Evolutionary conservation across 164 flowering plant genomes (phyloP).

Genomic region (Buxus sempervirens): DNA sequence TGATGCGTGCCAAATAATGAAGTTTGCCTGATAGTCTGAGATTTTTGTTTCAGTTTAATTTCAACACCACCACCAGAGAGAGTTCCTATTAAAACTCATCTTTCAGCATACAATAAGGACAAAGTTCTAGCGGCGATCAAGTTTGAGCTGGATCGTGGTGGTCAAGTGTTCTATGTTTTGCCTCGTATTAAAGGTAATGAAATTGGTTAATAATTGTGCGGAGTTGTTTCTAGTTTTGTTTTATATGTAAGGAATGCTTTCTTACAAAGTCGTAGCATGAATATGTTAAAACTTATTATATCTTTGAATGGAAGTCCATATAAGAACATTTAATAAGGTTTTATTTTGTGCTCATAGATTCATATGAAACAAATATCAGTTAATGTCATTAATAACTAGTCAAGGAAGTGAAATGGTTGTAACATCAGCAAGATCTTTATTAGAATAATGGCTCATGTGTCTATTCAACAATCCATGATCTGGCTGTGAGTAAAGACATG

Average conservation of each 20-base stretch:
- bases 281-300: neutral
- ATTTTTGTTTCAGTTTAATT: constrained; percentile 63
- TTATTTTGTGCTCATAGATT: no score
- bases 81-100: constrained; percentile 91
- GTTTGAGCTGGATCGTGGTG: constrained; percentile 85
- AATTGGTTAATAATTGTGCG: neutral
- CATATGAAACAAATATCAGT: no score
- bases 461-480: neutral
- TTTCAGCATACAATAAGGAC: constrained; percentile 63
- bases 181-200: constrained; percentile 90
- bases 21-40: neutral
- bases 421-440: no score
- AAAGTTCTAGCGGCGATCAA: constrained; percentile 70
- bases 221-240: neutral
- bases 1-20: neutral
- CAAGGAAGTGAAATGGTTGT: no score
- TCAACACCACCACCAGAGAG: constrained; percentile 99
- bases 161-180: constrained; percentile 93
- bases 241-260: neutral
- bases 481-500: neutral
- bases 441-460: no score
- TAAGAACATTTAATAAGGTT: no score
- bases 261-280: neutral
- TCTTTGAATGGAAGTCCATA: no score
- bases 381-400: no score